Percentiles rank a stretch among this genome's conserved stretches.
phyloP scores from a whole-genome alignment of 2,329 filamentous ascomycete species.

The Aspergillus versicolor region DNA sequence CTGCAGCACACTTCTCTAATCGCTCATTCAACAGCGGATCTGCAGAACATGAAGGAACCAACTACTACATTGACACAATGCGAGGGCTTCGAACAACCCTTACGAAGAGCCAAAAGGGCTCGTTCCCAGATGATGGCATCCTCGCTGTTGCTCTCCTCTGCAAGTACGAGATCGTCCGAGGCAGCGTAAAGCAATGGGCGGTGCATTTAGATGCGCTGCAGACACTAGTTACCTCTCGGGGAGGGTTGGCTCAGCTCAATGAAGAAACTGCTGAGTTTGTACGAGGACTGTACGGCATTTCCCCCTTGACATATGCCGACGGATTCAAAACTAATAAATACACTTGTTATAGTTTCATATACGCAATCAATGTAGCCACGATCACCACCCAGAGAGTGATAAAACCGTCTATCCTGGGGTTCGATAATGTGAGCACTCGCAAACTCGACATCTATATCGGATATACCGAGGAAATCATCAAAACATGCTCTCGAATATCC shows the following conservation, averaged over 20 bases:
- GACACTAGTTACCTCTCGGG: constrained; percentile 32
- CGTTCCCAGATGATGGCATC: constrained; percentile 32
- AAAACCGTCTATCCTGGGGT: constrained; percentile 16
- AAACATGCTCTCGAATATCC: constrained; percentile 33
- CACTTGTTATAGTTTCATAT: constrained; percentile 28
- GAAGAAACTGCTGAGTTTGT: constrained; percentile 33
- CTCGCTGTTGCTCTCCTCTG: constrained; percentile 37
- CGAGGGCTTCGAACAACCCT: constrained; percentile 32
- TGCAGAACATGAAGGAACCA: constrained; percentile 30
- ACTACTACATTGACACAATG: constrained; percentile 35
- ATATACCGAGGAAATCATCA: constrained; percentile 38
- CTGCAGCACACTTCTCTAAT: constrained; percentile 38
- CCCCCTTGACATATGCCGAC: neutral
- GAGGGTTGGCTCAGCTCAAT: constrained; percentile 31
- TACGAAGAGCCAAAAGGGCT: constrained; percentile 14
- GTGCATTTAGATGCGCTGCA: constrained; percentile 38
- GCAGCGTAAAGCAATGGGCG: constrained; percentile 39
- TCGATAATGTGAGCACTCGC: constrained; percentile 24
- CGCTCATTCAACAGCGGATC: constrained; percentile 23
- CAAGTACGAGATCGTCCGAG: constrained; percentile 40
- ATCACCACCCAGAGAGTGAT: constrained; percentile 32
- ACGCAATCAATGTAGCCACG: constrained; percentile 34
- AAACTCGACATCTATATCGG: constrained; percentile 40
- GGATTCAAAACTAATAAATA: neutral
- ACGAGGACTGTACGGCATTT: constrained; percentile 31